A percentile compares a stretch with the other conserved stretches of the same genome.
phyloP scores from a whole-genome alignment of 768 basidiomycete genomes.

The Cantharellus anzutake region DNA sequence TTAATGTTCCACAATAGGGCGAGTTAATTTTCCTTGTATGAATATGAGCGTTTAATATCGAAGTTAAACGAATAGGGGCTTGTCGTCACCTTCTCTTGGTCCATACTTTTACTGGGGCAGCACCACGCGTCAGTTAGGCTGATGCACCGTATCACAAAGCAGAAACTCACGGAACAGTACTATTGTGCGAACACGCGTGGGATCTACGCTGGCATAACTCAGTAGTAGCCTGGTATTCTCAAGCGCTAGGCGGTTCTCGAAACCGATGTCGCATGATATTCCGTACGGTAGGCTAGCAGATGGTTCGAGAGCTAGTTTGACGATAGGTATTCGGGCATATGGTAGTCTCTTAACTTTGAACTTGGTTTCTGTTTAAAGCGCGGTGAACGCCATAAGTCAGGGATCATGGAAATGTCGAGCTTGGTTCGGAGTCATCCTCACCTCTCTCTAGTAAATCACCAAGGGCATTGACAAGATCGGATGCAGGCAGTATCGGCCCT shows the following conservation, averaged over 20 bases:
- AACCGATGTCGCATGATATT: constrained; percentile 96
- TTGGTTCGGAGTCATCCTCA: constrained; percentile 22
- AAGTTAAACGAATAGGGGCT: not conserved
- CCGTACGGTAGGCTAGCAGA: constrained; percentile 65
- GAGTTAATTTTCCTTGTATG: constrained; percentile 82
- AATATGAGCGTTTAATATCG: not conserved
- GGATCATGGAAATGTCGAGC: constrained; percentile 1
- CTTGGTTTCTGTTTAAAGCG: constrained; percentile 51
- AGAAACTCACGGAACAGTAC: constrained; percentile 80
- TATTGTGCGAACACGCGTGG: constrained; percentile 77
- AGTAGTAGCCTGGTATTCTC: constrained; percentile 92
- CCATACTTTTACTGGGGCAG: constrained; percentile 82
- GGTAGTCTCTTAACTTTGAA: constrained; percentile 93
- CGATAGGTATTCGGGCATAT: constrained; percentile 94
- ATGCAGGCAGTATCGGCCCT: constrained; percentile 47
- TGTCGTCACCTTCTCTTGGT: constrained; percentile 64
- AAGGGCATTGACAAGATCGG: constrained; percentile 85
- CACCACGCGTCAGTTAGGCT: not conserved
- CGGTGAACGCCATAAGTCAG: not conserved
- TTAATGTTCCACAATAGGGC: constrained; percentile 89
- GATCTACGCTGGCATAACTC: constrained; percentile 96
- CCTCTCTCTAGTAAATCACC: constrained; percentile 87
- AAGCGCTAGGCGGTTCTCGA: constrained; percentile 89
- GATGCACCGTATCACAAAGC: constrained; percentile 1
- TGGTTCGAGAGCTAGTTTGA: constrained; percentile 85